Evolutionary conservation across 2,329 filamentous ascomycete species (phyloP).

Genomic region (Diaporthe citrichinensis): DNA sequence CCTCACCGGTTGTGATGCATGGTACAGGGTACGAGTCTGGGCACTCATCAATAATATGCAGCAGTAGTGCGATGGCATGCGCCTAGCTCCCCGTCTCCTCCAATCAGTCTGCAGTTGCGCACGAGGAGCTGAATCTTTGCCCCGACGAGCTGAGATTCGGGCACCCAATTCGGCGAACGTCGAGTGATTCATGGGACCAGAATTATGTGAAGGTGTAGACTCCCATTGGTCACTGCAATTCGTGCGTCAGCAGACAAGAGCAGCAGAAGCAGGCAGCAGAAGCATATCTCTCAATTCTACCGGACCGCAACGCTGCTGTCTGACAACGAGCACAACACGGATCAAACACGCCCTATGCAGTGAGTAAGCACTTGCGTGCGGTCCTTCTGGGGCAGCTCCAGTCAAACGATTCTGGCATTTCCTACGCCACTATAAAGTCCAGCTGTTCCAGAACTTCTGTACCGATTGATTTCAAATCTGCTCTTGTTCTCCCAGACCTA

Average conservation of each 20-base stretch:
- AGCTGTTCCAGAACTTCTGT: neutral
- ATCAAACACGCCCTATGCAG: neutral
- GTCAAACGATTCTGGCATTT: neutral
- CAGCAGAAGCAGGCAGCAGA: conserved; percentile 3
- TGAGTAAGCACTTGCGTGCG: neutral
- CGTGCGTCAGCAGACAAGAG: neutral
- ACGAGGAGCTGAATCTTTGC: neutral
- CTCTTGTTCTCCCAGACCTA: neutral
- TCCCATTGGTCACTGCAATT: neutral
- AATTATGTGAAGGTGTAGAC: neutral
- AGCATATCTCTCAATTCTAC: no score
- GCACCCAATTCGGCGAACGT: neutral
- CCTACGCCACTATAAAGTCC: neutral
- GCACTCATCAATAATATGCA: neutral
- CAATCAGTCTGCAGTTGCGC: neutral
- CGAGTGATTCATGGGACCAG: neutral
- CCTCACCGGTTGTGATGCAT: neutral
- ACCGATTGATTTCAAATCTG: neutral
- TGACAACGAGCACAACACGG: neutral
- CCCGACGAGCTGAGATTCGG: neutral
- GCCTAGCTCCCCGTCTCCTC: neutral
- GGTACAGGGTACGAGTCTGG: neutral
- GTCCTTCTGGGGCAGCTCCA: neutral
- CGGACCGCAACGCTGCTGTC: neutral
- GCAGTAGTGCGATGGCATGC: neutral